A percentile compares a stretch with the other conserved stretches of the same genome.
These are phyloP conservation scores for Diaporthe humulicola DNA, from an alignment of 2,329 filamentous ascomycete genomes.

Conservation along the genomic window DNA sequence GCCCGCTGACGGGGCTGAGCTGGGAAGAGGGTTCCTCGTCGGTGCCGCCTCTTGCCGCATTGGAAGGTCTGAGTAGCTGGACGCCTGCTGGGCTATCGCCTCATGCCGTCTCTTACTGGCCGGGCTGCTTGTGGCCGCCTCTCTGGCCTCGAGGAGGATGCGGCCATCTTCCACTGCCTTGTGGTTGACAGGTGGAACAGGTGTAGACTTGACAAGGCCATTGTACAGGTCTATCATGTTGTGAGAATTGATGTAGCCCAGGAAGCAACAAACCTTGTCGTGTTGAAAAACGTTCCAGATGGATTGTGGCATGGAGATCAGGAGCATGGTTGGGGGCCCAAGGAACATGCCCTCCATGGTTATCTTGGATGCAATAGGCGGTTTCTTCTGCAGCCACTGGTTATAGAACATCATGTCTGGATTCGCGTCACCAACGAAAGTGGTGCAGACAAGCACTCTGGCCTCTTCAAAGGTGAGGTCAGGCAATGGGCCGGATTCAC, in stretches of 20 bases:
- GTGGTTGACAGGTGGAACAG: slow-evolving; percentile 45
- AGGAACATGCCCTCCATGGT: slow-evolving; percentile 77
- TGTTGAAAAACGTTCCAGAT: slow-evolving; percentile 76
- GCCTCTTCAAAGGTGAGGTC: slow-evolving; percentile 73
- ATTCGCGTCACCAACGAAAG: slow-evolving; percentile 75
- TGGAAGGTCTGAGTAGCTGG: slow-evolving; percentile 42
- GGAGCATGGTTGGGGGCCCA: slow-evolving; percentile 74
- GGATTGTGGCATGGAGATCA: slow-evolving; percentile 75
- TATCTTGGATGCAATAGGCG: slow-evolving; percentile 69
- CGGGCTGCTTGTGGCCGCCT: slow-evolving; percentile 56
- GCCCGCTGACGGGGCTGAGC: slow-evolving; percentile 28
- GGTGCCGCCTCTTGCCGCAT: slow-evolving; percentile 41
- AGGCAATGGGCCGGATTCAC: slow-evolving; percentile 60
- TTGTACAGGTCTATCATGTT: slow-evolving; percentile 77
- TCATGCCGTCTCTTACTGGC: slow-evolving; percentile 41
- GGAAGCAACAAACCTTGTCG: slow-evolving; percentile 75
- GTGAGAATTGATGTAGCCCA: slow-evolving; percentile 75
- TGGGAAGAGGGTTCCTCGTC: slow-evolving; percentile 39
- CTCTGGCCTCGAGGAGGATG: slow-evolving; percentile 67
- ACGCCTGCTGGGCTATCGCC: slow-evolving; percentile 40
- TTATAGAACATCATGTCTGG: slow-evolving; percentile 76
- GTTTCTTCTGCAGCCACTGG: slow-evolving; percentile 74
- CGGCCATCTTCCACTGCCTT: slow-evolving; percentile 65
- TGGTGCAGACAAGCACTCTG: slow-evolving; percentile 75
- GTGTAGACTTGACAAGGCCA: slow-evolving; percentile 64